Evolutionary conservation across 2,329 filamentous ascomycete species (phyloP).

Genomic region (Verruconis gallopava): DNA sequence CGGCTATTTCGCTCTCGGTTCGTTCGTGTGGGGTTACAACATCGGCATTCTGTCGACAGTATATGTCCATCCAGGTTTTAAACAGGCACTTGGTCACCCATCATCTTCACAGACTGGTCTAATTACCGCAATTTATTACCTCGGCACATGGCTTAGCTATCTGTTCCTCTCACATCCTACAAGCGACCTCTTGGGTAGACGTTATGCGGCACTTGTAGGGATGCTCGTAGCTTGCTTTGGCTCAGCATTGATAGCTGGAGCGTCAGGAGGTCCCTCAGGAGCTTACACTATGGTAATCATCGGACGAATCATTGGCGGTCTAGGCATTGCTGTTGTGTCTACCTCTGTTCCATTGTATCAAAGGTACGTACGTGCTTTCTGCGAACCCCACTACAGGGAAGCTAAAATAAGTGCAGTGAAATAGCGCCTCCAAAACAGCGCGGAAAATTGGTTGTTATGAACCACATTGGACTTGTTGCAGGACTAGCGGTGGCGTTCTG

Average conservation of each 20-base stretch:
- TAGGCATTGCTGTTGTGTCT: slow-evolving; percentile 42
- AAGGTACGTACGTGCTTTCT: slow-evolving; percentile 22
- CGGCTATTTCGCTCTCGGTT: slow-evolving; percentile 2
- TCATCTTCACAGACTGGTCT: slow-evolving; percentile 35
- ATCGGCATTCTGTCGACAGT: slow-evolving; percentile 45
- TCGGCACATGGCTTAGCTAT: slow-evolving; percentile 44
- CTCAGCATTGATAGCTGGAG: slow-evolving; percentile 34
- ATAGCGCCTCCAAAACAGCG: slow-evolving; percentile 41
- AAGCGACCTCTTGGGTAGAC: slow-evolving; percentile 39
- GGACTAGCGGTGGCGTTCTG: slow-evolving; percentile 43
- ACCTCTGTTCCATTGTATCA: slow-evolving; percentile 47
- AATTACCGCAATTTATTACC: slow-evolving; percentile 45
- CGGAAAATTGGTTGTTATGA: slow-evolving; percentile 45
- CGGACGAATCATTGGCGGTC: slow-evolving; percentile 39
- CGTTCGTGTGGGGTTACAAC: slow-evolving; percentile 29
- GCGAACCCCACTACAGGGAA: neutral
- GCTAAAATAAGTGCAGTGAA: slow-evolving; percentile 31
- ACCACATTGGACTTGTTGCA: slow-evolving; percentile 45
- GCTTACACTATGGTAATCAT: slow-evolving; percentile 37
- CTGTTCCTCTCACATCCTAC: slow-evolving; percentile 40
- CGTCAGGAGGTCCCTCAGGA: no score
- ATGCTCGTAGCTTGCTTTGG: slow-evolving; percentile 36
- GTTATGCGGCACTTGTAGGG: slow-evolving; percentile 38
- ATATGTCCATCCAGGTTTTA: slow-evolving; percentile 43
- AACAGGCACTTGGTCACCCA: slow-evolving; percentile 32